These are phyloP conservation scores for Trichosanthes truncata DNA, from an alignment of 306 rosid species.

Conservation along the genomic window DNA sequence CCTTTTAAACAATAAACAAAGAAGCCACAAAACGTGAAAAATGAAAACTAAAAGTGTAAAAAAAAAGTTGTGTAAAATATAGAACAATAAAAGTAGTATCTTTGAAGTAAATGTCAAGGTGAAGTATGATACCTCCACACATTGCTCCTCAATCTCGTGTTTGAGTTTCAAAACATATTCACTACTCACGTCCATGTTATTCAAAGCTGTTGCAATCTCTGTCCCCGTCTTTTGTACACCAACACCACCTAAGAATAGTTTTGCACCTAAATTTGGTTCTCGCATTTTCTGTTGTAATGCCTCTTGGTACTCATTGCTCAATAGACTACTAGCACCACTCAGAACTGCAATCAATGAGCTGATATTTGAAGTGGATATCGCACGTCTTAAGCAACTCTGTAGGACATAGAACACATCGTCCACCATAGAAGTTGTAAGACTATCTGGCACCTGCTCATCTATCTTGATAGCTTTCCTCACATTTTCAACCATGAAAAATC, in stretches of 20 bases:
- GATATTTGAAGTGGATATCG: slow-evolving; percentile 75
- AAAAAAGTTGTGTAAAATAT: neutral
- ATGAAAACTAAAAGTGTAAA: neutral
- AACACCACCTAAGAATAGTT: slow-evolving; percentile 85
- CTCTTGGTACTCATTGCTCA: slow-evolving; percentile 80
- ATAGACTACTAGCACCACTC: slow-evolving; percentile 78
- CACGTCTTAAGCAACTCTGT: slow-evolving; percentile 87
- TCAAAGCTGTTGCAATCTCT: slow-evolving; percentile 80
- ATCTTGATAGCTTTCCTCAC: slow-evolving; percentile 84
- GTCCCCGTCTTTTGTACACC: slow-evolving; percentile 82
- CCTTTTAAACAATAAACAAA: neutral
- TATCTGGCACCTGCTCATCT: slow-evolving; percentile 75
- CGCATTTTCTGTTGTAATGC: slow-evolving; percentile 75
- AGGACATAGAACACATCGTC: slow-evolving; percentile 91
- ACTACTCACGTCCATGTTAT: slow-evolving; percentile 81
- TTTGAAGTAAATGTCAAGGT: neutral
- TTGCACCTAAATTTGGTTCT: slow-evolving; percentile 90
- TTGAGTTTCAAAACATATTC: slow-evolving; percentile 85
- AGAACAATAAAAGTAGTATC: neutral
- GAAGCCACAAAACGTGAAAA: neutral
- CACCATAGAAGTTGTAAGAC: slow-evolving; percentile 94
- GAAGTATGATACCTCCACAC: slow-evolving; percentile 57
- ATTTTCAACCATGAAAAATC: slow-evolving; percentile 96
- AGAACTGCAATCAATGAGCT: slow-evolving; percentile 82
- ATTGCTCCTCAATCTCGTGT: slow-evolving; percentile 88